Conservation (phyloP, 306 rosid species). For the Pterocarpus santalinus region DNA sequence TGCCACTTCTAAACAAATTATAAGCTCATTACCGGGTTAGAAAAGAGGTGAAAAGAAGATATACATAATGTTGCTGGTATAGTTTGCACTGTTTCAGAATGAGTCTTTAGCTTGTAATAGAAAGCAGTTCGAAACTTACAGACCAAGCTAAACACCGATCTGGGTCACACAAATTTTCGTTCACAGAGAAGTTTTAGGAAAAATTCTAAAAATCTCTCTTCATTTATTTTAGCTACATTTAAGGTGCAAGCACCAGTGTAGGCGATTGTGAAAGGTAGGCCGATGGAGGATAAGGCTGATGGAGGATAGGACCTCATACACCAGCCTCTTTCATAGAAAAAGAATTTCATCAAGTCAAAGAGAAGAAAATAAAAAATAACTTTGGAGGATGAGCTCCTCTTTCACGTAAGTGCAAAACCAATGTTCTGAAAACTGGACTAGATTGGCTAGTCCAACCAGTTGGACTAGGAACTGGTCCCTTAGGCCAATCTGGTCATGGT, state of each 20-base stretch:
- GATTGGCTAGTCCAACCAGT: too few relatives aligned
- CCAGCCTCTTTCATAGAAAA: not conserved
- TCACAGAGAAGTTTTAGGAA: not conserved
- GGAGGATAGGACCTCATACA: not conserved
- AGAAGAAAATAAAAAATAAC: not conserved
- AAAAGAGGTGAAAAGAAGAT: constrained; percentile 9
- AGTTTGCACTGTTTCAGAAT: constrained; percentile 12
- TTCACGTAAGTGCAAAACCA: not conserved
- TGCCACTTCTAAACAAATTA: constrained; percentile 52
- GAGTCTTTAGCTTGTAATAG: constrained; percentile 20
- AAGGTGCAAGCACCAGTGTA: not conserved
- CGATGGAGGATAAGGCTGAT: not conserved
- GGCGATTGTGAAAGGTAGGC: not conserved
- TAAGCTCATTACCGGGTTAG: constrained; percentile 44
- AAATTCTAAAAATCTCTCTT: not conserved
- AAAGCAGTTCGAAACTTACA: constrained; percentile 11
- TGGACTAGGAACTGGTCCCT: too few relatives aligned
- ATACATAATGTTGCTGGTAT: constrained; percentile 9
- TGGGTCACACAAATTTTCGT: not conserved
- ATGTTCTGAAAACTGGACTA: too few relatives aligned
- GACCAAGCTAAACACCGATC: constrained; percentile 23
- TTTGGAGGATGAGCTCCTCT: not conserved
- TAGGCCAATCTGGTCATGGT: too few relatives aligned
- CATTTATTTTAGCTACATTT: not conserved
- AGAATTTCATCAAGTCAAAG: not conserved